Evolutionary conservation across 768 basidiomycete species (phyloP), one percentile per base, ranked within the genome.

Genomic region (Plicaturopsis crispa): DNA sequence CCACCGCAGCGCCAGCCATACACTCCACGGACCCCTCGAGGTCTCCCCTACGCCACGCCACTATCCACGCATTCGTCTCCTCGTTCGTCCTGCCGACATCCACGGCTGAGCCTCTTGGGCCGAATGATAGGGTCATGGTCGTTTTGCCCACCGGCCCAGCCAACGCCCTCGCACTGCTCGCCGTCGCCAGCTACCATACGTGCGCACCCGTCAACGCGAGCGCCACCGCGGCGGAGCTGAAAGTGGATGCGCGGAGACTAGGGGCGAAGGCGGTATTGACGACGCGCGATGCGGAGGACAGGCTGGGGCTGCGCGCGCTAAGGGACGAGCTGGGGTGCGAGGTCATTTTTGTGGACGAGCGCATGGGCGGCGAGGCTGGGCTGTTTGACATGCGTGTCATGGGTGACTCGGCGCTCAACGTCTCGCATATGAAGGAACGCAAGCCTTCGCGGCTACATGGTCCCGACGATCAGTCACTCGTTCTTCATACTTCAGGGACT

Each of bases 401-500:
- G 48, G 50, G 54, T 19, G 26, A 28, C 14, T 42, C 38, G 5
- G 33, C 33, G 4, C 28, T 42, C 8, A 14, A 28, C 8, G 14
- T 28, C 8, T 28, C 26, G 10, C 14, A 8, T 14, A 28, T 8
- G 8, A 39, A 39, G 16, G 48, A 49, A 11, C 38, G 35, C 24
- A 36, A 31, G 13, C 59, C 63, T 11, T 56, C 64, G 12, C 42
- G 45, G 28, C 54, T 52, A 7, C 65, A 70, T 39, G 47, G 53
- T 6, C 60, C 73, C 22, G 46, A 60, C 20, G 72, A 76, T 47
- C 62, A 66, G 23, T 69, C 71, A 3, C 57, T 79, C 5, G 67
- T 79, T n/a, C 53, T 79, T 24, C 74, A 76, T 44, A 79, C 76
- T 2, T 72, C 70, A 23, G 76, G 76, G 1, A 78, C 75, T 17